A percentile compares a stretch with the other conserved stretches of the same genome.
Conservation (phyloP, 257 asterid genomes). For the Solanum arcanum region DNA sequence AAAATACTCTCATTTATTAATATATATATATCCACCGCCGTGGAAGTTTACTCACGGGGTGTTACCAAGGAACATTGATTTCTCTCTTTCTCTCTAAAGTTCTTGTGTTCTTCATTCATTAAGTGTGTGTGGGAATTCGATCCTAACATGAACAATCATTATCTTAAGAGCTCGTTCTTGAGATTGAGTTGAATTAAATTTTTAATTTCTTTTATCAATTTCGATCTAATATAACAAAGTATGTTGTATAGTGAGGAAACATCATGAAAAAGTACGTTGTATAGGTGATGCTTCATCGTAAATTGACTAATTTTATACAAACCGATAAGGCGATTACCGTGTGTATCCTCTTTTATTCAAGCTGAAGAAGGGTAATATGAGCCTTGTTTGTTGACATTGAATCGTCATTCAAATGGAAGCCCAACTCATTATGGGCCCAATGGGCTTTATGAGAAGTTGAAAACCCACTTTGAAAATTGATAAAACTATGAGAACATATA, state of each 20-base stretch:
- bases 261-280: neutral
- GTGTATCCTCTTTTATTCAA: neutral
- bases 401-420: neutral
- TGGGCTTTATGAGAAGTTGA: neutral
- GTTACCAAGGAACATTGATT: too few species aligned
- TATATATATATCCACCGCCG: too few species aligned
- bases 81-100: too few species aligned
- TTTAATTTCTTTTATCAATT: too few species aligned
- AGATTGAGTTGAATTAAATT: rapidly evolving
- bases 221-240: neutral
- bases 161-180: rapidly evolving
- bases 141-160: neutral
- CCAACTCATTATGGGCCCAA: neutral
- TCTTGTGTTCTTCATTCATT: too few species aligned
- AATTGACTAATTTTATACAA: neutral
- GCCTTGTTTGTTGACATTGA: neutral
- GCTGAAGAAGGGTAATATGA: neutral
- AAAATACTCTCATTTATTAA: too few species aligned
- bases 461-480: neutral
- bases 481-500: neutral
- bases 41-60: too few species aligned
- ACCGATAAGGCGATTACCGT: rapidly evolving
- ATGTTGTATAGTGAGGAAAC: neutral
- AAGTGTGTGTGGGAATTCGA: too few species aligned
- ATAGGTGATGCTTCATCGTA: neutral